Evolutionary conservation across 305 asterid species (phyloP).

Genomic region (Petunia hybrid): DNA sequence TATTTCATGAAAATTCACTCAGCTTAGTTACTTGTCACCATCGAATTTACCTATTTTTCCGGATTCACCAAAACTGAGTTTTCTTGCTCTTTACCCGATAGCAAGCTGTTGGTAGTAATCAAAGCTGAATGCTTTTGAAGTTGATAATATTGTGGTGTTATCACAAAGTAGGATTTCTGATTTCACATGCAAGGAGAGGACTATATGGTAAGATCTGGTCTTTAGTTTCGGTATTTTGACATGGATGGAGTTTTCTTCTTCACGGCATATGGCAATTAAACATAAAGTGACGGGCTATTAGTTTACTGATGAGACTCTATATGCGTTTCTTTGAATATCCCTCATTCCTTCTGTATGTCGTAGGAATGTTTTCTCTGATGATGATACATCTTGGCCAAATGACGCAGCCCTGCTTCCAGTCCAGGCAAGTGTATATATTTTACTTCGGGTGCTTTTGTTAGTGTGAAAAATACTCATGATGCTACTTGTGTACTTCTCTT

Average conservation of each 20-base stretch:
- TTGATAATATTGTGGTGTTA: too few species aligned
- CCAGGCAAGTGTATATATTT: slow-evolving; percentile 32
- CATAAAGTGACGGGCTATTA: neutral
- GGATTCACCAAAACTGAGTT: too few species aligned
- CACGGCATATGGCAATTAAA: neutral
- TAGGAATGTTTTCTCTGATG: slow-evolving; percentile 38
- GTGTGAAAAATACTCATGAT: neutral
- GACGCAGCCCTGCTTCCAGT: slow-evolving; percentile 37
- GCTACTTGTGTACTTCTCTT: too few species aligned
- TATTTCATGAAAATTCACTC: slow-evolving; percentile 31
- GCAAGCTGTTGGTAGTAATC: too few species aligned
- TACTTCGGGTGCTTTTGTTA: slow-evolving; percentile 11
- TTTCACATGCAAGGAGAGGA: too few species aligned
- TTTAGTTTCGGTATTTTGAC: too few species aligned
- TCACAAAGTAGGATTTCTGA: too few species aligned
- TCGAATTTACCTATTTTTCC: too few species aligned
- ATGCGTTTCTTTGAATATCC: neutral
- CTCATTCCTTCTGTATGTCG: slow-evolving; percentile 1
- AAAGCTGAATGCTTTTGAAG: too few species aligned
- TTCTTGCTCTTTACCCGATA: too few species aligned
- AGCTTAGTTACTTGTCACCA: slow-evolving; percentile 34
- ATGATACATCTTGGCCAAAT: slow-evolving; percentile 31
- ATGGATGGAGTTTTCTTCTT: neutral
- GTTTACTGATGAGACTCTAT: neutral
- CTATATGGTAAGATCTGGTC: too few species aligned